Evolutionary conservation across 164 flowering plant genomes (phyloP).

Genomic region (Aristolochia contorta): DNA sequence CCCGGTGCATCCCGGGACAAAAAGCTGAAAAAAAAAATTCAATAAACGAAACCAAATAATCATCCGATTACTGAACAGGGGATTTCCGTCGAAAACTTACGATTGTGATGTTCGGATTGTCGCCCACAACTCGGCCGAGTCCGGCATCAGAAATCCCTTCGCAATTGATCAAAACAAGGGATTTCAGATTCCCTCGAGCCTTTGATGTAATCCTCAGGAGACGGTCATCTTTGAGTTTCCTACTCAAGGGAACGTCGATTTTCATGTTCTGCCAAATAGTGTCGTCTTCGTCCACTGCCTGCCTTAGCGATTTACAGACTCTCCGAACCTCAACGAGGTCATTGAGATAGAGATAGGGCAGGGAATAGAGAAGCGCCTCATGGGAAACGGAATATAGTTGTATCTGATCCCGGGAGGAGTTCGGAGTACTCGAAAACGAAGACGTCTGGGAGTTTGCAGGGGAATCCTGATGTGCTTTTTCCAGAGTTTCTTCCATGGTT

Average conservation of each 20-base stretch:
- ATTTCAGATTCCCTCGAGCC: constrained; percentile 45
- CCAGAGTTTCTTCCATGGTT: too few species aligned
- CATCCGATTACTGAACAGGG: not conserved
- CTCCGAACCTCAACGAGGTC: constrained; percentile 46
- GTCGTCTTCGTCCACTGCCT: constrained; percentile 42
- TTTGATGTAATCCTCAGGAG: constrained; percentile 40
- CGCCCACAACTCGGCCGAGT: constrained; percentile 30
- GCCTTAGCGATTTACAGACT: constrained; percentile 50
- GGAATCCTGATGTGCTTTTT: too few species aligned
- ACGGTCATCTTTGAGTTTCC: constrained; percentile 30
- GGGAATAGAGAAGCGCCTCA: constrained; percentile 48
- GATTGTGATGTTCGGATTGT: constrained; percentile 51
- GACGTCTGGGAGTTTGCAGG: not conserved
- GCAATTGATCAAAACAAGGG: constrained; percentile 45
- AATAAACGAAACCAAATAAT: not conserved
- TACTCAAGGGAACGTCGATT: constrained; percentile 38
- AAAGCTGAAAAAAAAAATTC: constrained; percentile 38
- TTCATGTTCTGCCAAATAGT: constrained; percentile 48
- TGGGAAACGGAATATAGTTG: constrained; percentile 28
- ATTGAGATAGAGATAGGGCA: constrained; percentile 44
- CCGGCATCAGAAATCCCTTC: constrained; percentile 54
- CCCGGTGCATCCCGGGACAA: constrained; percentile 53
- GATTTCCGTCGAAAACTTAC: constrained; percentile 9
- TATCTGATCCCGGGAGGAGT: not conserved
- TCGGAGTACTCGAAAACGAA: not conserved